phyloP scores from a whole-genome alignment of 2,329 filamentous ascomycete genomes.

The Penicillium thymicola region DNA sequence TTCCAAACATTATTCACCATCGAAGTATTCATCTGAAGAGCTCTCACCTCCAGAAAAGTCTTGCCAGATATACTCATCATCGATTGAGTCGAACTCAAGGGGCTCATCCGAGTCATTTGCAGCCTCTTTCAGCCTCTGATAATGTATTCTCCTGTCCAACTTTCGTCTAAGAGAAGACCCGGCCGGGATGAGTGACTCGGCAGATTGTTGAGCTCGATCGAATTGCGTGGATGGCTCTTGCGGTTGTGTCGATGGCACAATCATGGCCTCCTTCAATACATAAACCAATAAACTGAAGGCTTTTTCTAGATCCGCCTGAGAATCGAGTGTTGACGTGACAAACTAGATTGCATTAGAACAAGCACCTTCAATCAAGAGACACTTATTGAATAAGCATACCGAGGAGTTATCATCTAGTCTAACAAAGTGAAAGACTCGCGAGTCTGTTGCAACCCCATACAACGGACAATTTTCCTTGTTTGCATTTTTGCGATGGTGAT shows the following conservation, averaged over 20 bases:
- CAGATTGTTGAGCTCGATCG: too few relatives aligned
- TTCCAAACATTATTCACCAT: too few relatives aligned
- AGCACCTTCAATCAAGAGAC: not conserved
- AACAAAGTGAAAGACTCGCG: not conserved
- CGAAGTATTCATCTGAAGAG: not conserved
- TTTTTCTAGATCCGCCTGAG: not conserved
- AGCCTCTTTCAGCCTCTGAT: too few relatives aligned
- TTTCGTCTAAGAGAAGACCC: too few relatives aligned
- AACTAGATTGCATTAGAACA: not conserved
- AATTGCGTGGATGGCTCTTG: too few relatives aligned
- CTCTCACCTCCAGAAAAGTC: too few relatives aligned
- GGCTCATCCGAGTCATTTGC: too few relatives aligned
- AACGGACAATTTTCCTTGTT: not conserved
- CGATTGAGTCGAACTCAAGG: too few relatives aligned
- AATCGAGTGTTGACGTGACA: not conserved
- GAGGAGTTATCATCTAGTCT: not conserved
- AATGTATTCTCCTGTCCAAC: too few relatives aligned
- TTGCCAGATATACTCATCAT: too few relatives aligned
- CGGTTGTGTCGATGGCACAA: not conserved
- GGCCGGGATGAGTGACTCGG: too few relatives aligned
- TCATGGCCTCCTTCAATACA: not conserved
- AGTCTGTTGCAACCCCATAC: constrained; percentile 2
- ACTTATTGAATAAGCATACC: not conserved
- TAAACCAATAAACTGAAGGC: not conserved
- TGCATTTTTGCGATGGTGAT: constrained; percentile 2